phyloP scores from a whole-genome alignment of 345 rosid genomes.

The Euclidium syriacum region DNA sequence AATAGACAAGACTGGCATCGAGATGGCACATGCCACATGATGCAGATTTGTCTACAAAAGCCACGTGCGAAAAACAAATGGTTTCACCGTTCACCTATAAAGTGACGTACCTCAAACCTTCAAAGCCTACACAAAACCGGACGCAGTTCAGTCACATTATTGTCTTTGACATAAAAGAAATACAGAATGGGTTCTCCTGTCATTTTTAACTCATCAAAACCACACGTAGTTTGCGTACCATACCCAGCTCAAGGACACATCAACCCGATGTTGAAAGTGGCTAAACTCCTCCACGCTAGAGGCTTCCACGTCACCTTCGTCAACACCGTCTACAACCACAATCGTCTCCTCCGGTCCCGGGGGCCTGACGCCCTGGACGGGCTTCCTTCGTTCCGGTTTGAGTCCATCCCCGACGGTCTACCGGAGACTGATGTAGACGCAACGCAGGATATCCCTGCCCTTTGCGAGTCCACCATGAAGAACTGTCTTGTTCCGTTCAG shows the following conservation, averaged over 20 bases:
- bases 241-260: conserved; percentile 50
- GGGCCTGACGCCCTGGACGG: conserved; percentile 19
- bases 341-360: conserved; percentile 27
- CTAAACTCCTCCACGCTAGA: conserved; percentile 34
- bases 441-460: conserved; percentile 30
- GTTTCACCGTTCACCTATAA: background rate
- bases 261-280: conserved; percentile 39
- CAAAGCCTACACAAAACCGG: background rate
- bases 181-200: background rate
- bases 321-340: conserved; percentile 36
- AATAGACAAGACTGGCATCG: background rate
- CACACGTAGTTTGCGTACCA: conserved; percentile 40
- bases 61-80: background rate
- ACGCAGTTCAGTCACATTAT: background rate
- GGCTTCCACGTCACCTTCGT: conserved; percentile 48
- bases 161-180: background rate
- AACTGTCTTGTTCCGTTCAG: conserved; percentile 24
- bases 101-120: background rate
- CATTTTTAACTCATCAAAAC: background rate
- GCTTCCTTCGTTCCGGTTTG: conserved; percentile 26
- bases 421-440: conserved; percentile 7
- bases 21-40: background rate
- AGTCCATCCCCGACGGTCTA: conserved; percentile 38
- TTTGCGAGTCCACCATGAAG: conserved; percentile 23
- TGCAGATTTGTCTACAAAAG: background rate